A percentile compares a stretch with the other conserved stretches of the same genome.
Conservation (phyloP, 306 rosid species). For the Carpinus fangiana region DNA sequence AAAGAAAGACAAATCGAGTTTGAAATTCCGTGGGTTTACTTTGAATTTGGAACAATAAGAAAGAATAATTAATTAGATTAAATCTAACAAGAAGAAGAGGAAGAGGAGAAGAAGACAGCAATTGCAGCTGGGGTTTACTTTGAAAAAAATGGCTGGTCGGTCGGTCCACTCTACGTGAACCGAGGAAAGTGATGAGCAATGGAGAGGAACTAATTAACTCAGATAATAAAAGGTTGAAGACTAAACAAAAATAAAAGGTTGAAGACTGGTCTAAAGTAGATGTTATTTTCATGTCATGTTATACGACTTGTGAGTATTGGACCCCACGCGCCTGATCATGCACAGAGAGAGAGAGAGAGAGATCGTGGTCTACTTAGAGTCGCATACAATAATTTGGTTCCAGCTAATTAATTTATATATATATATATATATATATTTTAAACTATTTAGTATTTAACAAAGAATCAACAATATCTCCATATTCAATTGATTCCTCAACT, state of each 20-base stretch:
- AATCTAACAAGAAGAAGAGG: no score
- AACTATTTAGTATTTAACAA: no score
- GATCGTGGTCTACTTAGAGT: neutral
- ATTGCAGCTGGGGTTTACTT: constrained; percentile 8
- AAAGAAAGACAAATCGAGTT: neutral
- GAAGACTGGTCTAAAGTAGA: constrained; percentile 5
- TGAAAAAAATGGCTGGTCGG: neutral
- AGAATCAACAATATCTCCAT: neutral
- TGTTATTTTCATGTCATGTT: constrained; percentile 5
- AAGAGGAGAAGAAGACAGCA: neutral
- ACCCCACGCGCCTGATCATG: neutral
- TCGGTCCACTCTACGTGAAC: neutral
- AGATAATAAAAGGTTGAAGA: neutral
- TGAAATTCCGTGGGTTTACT: neutral
- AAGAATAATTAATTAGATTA: neutral
- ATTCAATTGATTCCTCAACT: constrained; percentile 2
- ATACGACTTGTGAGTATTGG: neutral
- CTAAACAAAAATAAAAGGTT: no score
- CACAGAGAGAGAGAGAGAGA: neutral
- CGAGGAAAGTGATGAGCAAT: neutral
- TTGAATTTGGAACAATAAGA: neutral
- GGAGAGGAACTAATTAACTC: neutral
- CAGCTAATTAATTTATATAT: no score
- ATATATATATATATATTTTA: no score
- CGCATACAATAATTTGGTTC: neutral